Base-by-base conservation (phyloP, 2,329 filamentous ascomycete genomes). In the Exophiala oligosperma region DNA sequence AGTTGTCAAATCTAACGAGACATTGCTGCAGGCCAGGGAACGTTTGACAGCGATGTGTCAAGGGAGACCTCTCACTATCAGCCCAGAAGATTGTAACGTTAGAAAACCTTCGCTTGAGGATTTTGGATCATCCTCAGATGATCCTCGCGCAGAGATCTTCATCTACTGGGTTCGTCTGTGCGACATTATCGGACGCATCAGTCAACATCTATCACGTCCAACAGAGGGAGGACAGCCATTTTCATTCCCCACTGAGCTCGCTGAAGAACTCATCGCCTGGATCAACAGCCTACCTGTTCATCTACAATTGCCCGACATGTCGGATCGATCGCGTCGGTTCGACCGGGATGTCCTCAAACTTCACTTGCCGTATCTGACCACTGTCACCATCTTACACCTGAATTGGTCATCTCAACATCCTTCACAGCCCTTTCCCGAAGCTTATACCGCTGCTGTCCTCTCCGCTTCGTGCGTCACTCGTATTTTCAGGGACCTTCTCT, bases 1-100 rank as follows among this genome's bases (percentile, higher is more conserved):
- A 28, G 21, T 4, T 21, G 17, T n/a, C 37, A 17, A n/a, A 5
- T n/a, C 21, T 44, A n/a, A 53, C n/a, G 9, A 44, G 23, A 37
- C 37, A 14, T 37, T 21, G 28, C 35, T 28, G 37, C 48, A 61
- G 59, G 59, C 74, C 1, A 67, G 74, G 24, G 74, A 76, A 58
- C 69, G 73, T 0, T 63, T 76, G 2, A 78, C 76, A 0, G 70
- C 75, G 1, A 64, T 78, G 0, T 78, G 75, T 43, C 76, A 78
- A 64, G 74, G 72, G 49, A 75, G 75, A 32, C 76, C 76, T 8
- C 74, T 72, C 51, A 74, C 77, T 26, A 78, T 78, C 44, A 72
- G 75, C 49, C 74, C 74, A 2, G 69, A 71, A 21, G 76, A 78
- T 57, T 77, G 74, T 59, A 75, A 70, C 14, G 71, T 78, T 11